Percentiles rank a stretch among this genome's conserved stretches.
These are phyloP conservation scores for Malus asiatica DNA, from an alignment of 306 rosid genomes.

Conservation along the genomic window DNA sequence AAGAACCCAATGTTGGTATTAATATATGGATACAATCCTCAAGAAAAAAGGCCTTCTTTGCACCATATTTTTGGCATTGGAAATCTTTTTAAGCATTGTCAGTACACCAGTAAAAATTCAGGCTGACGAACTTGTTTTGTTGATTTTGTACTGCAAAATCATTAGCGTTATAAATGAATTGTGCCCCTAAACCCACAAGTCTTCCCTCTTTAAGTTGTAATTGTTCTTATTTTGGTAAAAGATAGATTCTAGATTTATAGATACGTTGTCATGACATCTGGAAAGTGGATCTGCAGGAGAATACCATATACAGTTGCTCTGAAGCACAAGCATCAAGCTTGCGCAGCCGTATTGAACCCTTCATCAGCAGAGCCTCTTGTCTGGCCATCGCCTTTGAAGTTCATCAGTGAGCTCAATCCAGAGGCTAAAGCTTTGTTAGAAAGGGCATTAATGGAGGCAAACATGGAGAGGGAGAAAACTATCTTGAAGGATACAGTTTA, in stretches of 20 bases:
- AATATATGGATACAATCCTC: not conserved
- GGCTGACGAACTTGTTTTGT: not conserved
- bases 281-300: conserved; percentile 48
- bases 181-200: not conserved
- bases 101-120: not conserved
- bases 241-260: not conserved
- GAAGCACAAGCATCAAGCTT: conserved; percentile 54
- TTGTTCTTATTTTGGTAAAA: not conserved
- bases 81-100: not conserved
- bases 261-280: not conserved
- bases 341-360: conserved; percentile 75
- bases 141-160: not conserved
- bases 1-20: not conserved
- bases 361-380: conserved; percentile 85
- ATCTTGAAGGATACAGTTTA: conserved; percentile 39
- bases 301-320: conserved; percentile 66
- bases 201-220: not conserved
- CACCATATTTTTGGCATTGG: not conserved
- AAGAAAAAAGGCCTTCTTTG: not conserved
- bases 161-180: not conserved
- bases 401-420: conserved; percentile 74
- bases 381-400: conserved; percentile 88
- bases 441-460: conserved; percentile 72
- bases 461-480: conserved; percentile 76
- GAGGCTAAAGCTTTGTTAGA: conserved; percentile 79